Conservation (phyloP, 2,329 filamentous ascomycete species). For the Neofusicoccum cordaticola region DNA sequence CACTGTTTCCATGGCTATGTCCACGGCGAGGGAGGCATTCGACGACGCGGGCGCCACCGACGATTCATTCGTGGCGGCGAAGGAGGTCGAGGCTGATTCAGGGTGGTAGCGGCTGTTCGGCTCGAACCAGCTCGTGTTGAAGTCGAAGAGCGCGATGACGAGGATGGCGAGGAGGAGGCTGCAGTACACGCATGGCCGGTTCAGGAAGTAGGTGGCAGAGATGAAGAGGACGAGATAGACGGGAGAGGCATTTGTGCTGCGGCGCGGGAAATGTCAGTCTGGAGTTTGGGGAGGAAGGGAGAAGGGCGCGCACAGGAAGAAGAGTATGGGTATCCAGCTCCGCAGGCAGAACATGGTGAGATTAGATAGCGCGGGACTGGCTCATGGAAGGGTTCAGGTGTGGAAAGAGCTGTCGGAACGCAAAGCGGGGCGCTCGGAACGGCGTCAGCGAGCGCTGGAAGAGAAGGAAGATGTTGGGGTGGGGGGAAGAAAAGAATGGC, state of each 20-base stretch:
- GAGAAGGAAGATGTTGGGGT: not conserved
- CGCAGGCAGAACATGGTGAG: constrained; percentile 63
- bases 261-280: constrained; percentile 19
- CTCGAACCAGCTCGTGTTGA: constrained; percentile 88
- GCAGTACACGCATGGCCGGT: constrained; percentile 96
- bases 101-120: constrained; percentile 37
- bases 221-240: constrained; percentile 57
- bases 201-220: constrained; percentile 90
- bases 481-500: not conserved
- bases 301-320: constrained; percentile 49
- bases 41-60: constrained; percentile 19
- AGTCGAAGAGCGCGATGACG: constrained; percentile 94
- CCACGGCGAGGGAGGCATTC: constrained; percentile 27
- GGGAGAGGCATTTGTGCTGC: constrained; percentile 47
- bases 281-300: not conserved
- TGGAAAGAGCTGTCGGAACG: not conserved
- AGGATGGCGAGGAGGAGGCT: constrained; percentile 92
- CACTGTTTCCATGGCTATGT: constrained; percentile 32
- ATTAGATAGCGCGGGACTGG: constrained; percentile 3
- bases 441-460: not conserved
- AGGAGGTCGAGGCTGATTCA: not conserved
- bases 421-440: not conserved
- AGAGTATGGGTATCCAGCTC: constrained; percentile 53
- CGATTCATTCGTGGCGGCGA: constrained; percentile 19
- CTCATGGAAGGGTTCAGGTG: not conserved